phyloP scores from a whole-genome alignment of 345 rosid species.

The Bruguiera parviflora region DNA sequence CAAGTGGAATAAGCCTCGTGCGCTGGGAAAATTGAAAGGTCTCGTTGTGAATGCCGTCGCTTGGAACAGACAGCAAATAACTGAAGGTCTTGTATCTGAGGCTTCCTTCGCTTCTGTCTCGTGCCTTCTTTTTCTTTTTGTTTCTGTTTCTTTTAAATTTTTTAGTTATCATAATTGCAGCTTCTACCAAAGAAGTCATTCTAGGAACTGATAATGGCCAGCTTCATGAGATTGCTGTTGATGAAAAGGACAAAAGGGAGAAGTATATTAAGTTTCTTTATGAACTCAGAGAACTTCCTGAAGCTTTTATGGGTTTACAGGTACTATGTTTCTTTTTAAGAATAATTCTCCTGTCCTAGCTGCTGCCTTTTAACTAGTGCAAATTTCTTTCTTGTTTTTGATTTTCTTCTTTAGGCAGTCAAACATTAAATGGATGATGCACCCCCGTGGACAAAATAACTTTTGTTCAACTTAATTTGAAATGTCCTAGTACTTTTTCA shows the following conservation, averaged over 20 bases:
- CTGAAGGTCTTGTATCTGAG: constrained; percentile 54
- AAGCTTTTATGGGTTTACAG: constrained; percentile 95
- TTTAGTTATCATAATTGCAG: constrained; percentile 34
- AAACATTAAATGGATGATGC: too few relatives aligned
- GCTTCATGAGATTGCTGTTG: constrained; percentile 85
- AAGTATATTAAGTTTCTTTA: constrained; percentile 78
- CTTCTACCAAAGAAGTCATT: constrained; percentile 88
- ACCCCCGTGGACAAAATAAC: too few relatives aligned
- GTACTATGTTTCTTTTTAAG: constrained; percentile 25
- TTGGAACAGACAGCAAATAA: constrained; percentile 91
- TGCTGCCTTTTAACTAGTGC: too few relatives aligned
- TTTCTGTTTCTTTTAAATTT: constrained; percentile 7
- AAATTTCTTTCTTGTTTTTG: too few relatives aligned
- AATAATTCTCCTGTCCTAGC: too few relatives aligned
- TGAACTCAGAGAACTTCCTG: constrained; percentile 78
- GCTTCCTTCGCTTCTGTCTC: too few relatives aligned
- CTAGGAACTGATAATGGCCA: constrained; percentile 92
- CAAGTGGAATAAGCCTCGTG: constrained; percentile 91
- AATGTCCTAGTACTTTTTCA: not conserved
- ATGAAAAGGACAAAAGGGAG: constrained; percentile 96
- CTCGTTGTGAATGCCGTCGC: constrained; percentile 83
- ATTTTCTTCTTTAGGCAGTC: too few relatives aligned
- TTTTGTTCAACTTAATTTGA: too few relatives aligned
- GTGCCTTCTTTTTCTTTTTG: constrained; percentile 7
- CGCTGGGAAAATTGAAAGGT: constrained; percentile 71